These are phyloP conservation scores for Trichoderma parareesei DNA, from an alignment of 495 filamentous ascomycete genomes.

Conservation along the genomic window DNA sequence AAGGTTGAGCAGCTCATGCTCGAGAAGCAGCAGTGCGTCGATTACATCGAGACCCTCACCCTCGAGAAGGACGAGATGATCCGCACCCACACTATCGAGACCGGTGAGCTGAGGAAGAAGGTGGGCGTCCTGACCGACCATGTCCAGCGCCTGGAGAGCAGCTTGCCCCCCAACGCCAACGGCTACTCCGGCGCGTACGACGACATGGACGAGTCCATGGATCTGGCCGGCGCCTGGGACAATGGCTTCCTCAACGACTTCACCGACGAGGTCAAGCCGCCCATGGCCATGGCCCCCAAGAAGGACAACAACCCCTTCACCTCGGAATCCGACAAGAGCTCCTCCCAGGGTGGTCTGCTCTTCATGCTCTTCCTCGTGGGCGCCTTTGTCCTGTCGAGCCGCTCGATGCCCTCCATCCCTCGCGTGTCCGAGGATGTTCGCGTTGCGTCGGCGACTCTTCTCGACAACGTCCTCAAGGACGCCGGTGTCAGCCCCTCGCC, in stretches of 20 bases:
- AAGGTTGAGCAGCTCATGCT: constrained; percentile 59
- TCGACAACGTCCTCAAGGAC: constrained; percentile 82
- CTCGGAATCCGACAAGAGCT: constrained; percentile 48
- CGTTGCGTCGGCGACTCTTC: constrained; percentile 79
- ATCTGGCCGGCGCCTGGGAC: constrained; percentile 69
- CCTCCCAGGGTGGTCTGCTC: constrained; percentile 55
- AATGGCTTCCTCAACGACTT: constrained; percentile 58
- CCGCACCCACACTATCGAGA: constrained; percentile 83
- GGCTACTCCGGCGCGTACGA: constrained; percentile 60
- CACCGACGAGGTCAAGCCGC: constrained; percentile 43
- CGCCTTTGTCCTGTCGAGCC: constrained; percentile 89
- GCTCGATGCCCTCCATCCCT: constrained; percentile 60
- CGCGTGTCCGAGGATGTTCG: constrained; percentile 89
- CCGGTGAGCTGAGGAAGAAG: constrained; percentile 91
- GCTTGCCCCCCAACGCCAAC: constrained; percentile 45
- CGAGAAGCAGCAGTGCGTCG: constrained; percentile 62
- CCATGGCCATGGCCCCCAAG: constrained; percentile 31
- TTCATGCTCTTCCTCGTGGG: constrained; percentile 91
- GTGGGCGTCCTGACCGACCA: constrained; percentile 81
- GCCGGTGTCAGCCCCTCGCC: constrained; percentile 51
- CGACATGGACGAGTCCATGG: constrained; percentile 80
- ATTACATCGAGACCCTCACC: constrained; percentile 67
- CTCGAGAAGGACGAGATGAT: constrained; percentile 91
- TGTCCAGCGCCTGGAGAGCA: constrained; percentile 68
- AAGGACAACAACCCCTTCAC: constrained; percentile 43